phyloP scores from a whole-genome alignment of 2,329 filamentous ascomycete species.

The Aplosporella prunicola region DNA sequence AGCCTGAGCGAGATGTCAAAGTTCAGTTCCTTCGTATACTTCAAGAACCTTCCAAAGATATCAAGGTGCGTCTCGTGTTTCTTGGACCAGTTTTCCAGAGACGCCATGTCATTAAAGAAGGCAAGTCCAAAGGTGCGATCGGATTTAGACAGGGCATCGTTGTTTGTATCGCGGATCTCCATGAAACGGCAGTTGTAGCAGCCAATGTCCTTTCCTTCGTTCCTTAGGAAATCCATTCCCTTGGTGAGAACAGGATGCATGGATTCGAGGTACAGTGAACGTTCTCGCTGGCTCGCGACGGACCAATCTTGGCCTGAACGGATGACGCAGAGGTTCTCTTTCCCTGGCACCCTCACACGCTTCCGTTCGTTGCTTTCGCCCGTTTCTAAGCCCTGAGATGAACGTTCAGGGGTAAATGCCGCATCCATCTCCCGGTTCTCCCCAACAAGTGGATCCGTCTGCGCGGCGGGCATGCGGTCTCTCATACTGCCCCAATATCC shows the following conservation, averaged over 20 bases:
- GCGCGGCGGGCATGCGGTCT: constrained; percentile 32
- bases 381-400: too few species aligned
- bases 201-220: constrained; percentile 34
- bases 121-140: constrained; percentile 35
- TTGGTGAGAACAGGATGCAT: constrained; percentile 37
- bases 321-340: constrained; percentile 35
- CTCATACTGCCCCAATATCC: constrained; percentile 41
- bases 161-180: constrained; percentile 28
- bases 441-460: constrained; percentile 28
- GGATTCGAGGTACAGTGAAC: constrained; percentile 34
- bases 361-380: constrained; percentile 5
- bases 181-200: constrained; percentile 38
- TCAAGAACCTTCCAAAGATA: constrained; percentile 33
- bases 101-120: constrained; percentile 34
- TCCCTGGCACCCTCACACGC: constrained; percentile 27
- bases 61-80: constrained; percentile 32
- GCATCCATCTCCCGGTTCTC: constrained; percentile 14
- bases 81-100: constrained; percentile 33
- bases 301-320: constrained; percentile 40
- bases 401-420: too few species aligned
- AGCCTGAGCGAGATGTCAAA: constrained; percentile 28
- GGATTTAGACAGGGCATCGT: constrained; percentile 8
- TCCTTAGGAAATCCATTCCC: constrained; percentile 38
- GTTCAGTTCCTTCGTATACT: constrained; percentile 30
- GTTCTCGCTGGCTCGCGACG: constrained; percentile 30